Percentiles rank a stretch among this genome's conserved stretches.
Evolutionary conservation across 176 grass and related monocot genomes (phyloP).

Genomic region (Cenchrus purpureus): DNA sequence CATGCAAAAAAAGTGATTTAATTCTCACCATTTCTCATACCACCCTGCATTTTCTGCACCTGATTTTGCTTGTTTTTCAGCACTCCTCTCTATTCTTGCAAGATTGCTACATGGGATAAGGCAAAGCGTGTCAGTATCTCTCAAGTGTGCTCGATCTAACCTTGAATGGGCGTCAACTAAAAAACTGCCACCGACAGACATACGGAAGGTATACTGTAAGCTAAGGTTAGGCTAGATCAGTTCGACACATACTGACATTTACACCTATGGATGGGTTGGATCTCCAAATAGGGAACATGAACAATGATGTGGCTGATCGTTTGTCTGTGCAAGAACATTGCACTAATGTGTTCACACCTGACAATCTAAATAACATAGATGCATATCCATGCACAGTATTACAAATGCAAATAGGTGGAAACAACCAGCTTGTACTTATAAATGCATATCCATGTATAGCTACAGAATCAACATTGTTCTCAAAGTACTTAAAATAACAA

Average conservation of each 20-base stretch:
- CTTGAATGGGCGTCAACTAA: neutral
- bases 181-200: neutral
- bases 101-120: constrained; percentile 68
- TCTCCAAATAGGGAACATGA: neutral
- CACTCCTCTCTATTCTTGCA: constrained; percentile 93
- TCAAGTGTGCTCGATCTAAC: neutral
- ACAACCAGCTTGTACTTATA: neutral
- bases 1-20: constrained; percentile 20
- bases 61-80: constrained; percentile 96
- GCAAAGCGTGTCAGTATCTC: neutral
- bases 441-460: neutral
- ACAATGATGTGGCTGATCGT: neutral
- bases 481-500: neutral
- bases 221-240: neutral
- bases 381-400: neutral
- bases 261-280: neutral
- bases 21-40: constrained; percentile 97
- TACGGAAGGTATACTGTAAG: neutral
- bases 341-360: constrained; percentile 4
- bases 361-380: neutral
- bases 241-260: neutral
- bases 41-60: constrained; percentile 89
- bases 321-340: neutral
- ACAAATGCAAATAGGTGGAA: neutral
- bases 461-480: neutral